Base-by-base conservation (phyloP, 768 basidiomycete species). In the Steccherinum ochraceum region DNA sequence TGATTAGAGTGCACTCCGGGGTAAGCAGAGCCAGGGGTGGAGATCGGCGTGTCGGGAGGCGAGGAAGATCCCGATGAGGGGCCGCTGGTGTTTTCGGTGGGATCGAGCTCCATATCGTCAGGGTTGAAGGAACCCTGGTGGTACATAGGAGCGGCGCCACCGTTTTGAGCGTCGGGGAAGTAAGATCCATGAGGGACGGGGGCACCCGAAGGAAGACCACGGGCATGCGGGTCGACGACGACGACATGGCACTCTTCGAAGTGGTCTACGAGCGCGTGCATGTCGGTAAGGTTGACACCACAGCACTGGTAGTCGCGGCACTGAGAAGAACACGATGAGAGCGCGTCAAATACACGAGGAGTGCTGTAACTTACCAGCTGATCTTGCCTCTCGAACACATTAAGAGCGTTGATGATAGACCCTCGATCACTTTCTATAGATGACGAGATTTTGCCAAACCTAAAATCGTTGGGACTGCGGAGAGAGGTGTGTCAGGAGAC, bases 241-340 rank as follows among this genome's bases (percentile, higher is more conserved):
- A 89, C 77, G 64, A 94, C 87, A 64, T 95, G 93, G 44, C 83
- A 82, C 53, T 92, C 86, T 61, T 95, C 93, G 57, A 94, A 93
- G 63, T 95, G 93, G 67, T 94, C 90, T 2, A 95, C 78, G 11
- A 95, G 82, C 2, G 89, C 86, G 54, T 89, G 86, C 0, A 89
- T 76, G 59, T 89, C 86, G 25, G 77, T 74, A 16, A 91, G 76
- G 56, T 84, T 78, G 46, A 87, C 70, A 10, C 91, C 92, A 63
- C 93, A 96, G 69, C 93, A 96, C 1, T 83, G 83, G 71, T 93
- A 96, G 65, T 95, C 85, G 56, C 86, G 83, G 66, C 89, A 91
- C 81, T 86, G 51, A 35, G 13, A 40, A 20, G 27, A 51, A 19
- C 45, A 39, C 21, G 43, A 49, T 51, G 40, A 42, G 27, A 50